Evolutionary conservation across 2,329 filamentous ascomycete species (phyloP).

Genomic region (Pseudogymnoascus sp.): DNA sequence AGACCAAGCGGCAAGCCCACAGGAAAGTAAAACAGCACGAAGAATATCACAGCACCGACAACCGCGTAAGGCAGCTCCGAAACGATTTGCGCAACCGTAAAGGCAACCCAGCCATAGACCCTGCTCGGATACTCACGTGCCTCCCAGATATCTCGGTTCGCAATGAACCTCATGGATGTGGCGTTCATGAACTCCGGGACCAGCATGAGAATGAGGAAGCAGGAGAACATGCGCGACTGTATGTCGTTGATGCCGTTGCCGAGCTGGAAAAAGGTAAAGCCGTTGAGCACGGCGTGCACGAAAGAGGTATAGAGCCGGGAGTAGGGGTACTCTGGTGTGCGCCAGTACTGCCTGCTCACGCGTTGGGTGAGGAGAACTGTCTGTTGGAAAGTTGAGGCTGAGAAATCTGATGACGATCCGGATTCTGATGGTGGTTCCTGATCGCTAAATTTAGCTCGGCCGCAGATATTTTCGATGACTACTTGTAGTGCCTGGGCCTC

Average conservation of each 20-base stretch:
- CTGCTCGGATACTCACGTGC: slow-evolving; percentile 52
- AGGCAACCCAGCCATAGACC: slow-evolving; percentile 53
- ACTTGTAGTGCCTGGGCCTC: slow-evolving; percentile 49
- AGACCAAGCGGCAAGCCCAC: slow-evolving; percentile 38
- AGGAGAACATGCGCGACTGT: slow-evolving; percentile 61
- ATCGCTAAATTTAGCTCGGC: not conserved
- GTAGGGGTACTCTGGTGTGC: slow-evolving; percentile 67
- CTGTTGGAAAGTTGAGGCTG: slow-evolving; percentile 55
- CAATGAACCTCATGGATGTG: slow-evolving; percentile 49
- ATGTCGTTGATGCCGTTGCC: slow-evolving; percentile 41
- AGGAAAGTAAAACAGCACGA: slow-evolving; percentile 49
- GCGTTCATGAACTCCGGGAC: slow-evolving; percentile 49
- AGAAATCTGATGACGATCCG: slow-evolving; percentile 45
- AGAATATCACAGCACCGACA: slow-evolving; percentile 37
- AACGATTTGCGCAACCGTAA: slow-evolving; percentile 42
- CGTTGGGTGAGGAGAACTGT: slow-evolving; percentile 59
- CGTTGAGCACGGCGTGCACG: slow-evolving; percentile 47
- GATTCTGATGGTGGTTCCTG: not conserved
- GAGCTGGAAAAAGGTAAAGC: slow-evolving; percentile 53
- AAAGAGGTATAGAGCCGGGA: slow-evolving; percentile 64
- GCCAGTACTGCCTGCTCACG: slow-evolving; percentile 65
- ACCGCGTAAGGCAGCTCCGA: slow-evolving; percentile 38
- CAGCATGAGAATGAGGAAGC: slow-evolving; percentile 47
- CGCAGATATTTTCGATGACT: slow-evolving; percentile 47
- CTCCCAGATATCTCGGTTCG: slow-evolving; percentile 48